phyloP scores from a whole-genome alignment of 2,329 filamentous ascomycete species.

The Hymenoscyphus scutula region DNA sequence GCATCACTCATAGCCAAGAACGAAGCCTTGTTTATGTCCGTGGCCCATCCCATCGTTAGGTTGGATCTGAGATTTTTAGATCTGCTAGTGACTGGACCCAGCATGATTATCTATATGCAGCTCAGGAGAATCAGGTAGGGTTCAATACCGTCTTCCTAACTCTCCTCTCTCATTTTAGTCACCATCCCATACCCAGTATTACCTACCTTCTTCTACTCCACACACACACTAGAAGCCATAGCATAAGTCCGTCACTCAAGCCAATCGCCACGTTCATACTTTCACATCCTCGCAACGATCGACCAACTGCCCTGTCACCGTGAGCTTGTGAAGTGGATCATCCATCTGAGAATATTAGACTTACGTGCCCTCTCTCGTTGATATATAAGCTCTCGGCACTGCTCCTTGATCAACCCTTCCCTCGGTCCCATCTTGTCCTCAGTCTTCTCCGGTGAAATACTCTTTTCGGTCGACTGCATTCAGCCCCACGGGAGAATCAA shows the following conservation, averaged over 20 bases:
- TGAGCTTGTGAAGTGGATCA: not conserved
- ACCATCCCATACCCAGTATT: not conserved
- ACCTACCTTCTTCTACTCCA: not conserved
- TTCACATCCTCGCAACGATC: constrained; percentile 16
- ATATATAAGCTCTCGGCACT: constrained; percentile 6
- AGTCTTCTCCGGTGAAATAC: constrained; percentile 5
- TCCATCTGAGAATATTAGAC: not conserved
- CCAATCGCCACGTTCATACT: constrained; percentile 21
- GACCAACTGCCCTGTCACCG: not conserved
- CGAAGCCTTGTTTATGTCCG: constrained; percentile 9
- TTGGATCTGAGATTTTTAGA: constrained; percentile 16
- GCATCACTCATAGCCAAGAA: not conserved
- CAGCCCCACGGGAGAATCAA: constrained; percentile 16
- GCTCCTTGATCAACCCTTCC: constrained; percentile 3
- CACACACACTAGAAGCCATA: not conserved
- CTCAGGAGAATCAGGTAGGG: not conserved
- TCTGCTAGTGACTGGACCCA: constrained; percentile 11
- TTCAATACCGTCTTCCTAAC: not conserved
- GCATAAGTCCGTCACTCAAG: not conserved
- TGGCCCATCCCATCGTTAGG: too few species aligned
- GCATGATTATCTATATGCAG: constrained; percentile 24
- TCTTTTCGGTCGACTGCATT: constrained; percentile 16
- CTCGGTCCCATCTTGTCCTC: constrained; percentile 3
- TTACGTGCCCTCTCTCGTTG: not conserved
- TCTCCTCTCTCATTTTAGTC: not conserved